phyloP scores from a whole-genome alignment of 257 asterid species.

The Solanum pimpinellifolium region DNA sequence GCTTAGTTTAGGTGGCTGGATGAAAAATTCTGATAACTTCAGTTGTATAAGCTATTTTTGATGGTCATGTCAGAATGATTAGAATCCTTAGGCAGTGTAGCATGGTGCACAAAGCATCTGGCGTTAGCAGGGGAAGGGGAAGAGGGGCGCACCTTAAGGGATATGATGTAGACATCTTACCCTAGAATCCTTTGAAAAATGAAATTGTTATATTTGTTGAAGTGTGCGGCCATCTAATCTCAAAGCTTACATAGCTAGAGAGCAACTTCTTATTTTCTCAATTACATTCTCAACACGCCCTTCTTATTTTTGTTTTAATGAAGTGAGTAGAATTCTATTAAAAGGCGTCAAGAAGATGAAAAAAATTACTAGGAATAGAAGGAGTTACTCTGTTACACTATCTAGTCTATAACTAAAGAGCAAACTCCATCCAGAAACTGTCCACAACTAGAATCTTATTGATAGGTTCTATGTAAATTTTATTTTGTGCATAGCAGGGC shows the following conservation, averaged over 20 bases:
- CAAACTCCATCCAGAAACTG: neutral
- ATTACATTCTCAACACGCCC: neutral
- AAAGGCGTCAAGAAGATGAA: neutral
- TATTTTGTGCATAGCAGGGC: neutral
- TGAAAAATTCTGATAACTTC: neutral
- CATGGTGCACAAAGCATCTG: neutral
- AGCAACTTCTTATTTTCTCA: neutral
- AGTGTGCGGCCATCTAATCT: neutral
- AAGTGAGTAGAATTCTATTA: neutral
- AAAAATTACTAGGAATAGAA: neutral
- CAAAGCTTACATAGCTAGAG: neutral
- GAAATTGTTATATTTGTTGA: neutral
- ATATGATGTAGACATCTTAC: neutral
- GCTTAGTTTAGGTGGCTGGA: neutral
- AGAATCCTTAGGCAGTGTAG: neutral
- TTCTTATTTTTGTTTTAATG: neutral
- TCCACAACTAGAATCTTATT: neutral
- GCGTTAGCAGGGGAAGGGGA: neutral
- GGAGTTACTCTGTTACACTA: neutral
- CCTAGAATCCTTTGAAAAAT: neutral
- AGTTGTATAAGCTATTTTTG: neutral
- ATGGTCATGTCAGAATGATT: neutral
- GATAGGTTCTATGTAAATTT: neutral
- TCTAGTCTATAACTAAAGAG: neutral
- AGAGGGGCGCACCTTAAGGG: neutral